Conservation (phyloP, 139 green algal genomes). For the Tetradesmus obliquus region DNA sequence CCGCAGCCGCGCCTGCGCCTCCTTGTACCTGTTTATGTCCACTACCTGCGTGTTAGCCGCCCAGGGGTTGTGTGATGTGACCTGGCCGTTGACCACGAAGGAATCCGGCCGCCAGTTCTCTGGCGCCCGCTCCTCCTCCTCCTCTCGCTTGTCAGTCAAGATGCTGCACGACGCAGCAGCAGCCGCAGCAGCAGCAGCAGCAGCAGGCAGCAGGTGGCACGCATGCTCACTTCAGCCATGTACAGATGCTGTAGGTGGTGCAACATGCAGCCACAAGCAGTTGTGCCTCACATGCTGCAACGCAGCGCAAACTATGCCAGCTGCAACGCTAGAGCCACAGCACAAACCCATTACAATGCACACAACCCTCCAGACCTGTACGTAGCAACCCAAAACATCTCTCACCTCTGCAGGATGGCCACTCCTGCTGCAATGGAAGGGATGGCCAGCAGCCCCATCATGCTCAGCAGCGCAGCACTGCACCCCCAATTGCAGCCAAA, state of each 20-base stretch:
- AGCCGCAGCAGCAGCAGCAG: background rate
- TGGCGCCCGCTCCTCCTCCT: background rate
- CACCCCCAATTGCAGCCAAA: background rate
- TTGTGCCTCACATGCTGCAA: too few relatives aligned
- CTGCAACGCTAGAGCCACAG: background rate
- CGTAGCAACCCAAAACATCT: background rate
- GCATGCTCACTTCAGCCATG: background rate
- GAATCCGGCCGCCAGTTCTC: background rate
- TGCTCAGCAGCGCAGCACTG: background rate
- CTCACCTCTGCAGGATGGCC: background rate
- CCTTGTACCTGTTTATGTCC: background rate
- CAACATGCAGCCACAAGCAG: too few relatives aligned
- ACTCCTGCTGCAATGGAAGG: background rate
- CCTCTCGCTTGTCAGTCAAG: background rate
- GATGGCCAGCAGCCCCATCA: background rate
- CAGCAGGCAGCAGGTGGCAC: background rate
- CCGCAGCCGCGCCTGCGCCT: background rate
- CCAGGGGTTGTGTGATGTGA: slow-evolving; percentile 35
- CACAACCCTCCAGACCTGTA: background rate
- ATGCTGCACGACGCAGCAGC: background rate
- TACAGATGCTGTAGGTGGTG: background rate
- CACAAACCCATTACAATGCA: background rate
- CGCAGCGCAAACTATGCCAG: too few relatives aligned
- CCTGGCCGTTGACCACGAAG: slow-evolving; percentile 31
- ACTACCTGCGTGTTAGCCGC: background rate